A percentile compares a stretch with the other conserved stretches of the same genome.
These are phyloP conservation scores for Stemphylium vesicarium DNA, from an alignment of 2,329 filamentous ascomycete genomes.

Conservation along the genomic window DNA sequence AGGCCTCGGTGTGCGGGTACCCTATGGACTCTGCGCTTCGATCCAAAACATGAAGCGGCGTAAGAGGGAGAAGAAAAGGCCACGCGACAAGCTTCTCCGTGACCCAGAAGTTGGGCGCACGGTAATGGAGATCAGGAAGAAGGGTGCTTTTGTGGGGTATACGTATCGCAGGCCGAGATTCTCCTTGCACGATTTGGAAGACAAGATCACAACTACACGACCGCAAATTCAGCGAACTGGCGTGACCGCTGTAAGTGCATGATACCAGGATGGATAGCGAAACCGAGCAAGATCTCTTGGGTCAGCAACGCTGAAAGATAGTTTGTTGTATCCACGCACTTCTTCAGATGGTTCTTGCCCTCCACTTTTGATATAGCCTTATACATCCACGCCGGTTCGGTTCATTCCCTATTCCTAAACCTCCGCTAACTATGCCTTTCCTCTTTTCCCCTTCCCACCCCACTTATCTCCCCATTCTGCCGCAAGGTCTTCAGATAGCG, in stretches of 20 bases:
- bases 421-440: neutral
- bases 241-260: constrained; percentile 18
- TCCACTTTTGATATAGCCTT: too few species aligned
- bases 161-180: constrained; percentile 70
- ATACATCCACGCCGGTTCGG: too few species aligned
- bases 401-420: neutral
- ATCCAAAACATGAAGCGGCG: constrained; percentile 52
- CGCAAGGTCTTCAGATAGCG: neutral
- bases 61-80: constrained; percentile 74
- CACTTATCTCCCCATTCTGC: neutral
- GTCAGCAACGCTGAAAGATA: neutral
- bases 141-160: constrained; percentile 86
- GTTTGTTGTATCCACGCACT: neutral
- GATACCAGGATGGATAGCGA: neutral
- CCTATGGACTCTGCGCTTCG: constrained; percentile 2
- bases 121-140: constrained; percentile 82
- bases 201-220: constrained; percentile 15
- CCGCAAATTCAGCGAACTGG: constrained; percentile 1
- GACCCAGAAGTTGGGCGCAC: constrained; percentile 70
- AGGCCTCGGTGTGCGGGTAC: neutral
- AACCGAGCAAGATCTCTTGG: neutral
- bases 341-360: too few species aligned
- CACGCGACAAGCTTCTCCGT: constrained; percentile 83
- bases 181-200: constrained; percentile 38
- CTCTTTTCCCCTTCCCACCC: neutral